These are phyloP conservation scores for Blastobotrys indianensis DNA, from an alignment of 1,139 yeast genomes.

Conservation along the genomic window DNA sequence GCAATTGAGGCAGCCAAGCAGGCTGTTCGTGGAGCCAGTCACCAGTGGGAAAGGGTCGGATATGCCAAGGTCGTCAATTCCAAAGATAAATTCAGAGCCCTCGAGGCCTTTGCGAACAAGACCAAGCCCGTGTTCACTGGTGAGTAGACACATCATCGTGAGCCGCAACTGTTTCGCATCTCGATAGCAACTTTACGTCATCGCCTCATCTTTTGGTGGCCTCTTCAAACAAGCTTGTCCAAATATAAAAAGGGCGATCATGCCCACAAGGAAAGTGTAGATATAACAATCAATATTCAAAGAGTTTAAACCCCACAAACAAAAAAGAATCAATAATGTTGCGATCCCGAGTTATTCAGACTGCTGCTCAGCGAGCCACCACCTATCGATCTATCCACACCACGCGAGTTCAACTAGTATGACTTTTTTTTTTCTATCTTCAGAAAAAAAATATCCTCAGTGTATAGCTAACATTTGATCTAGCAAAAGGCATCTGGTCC, in stretches of 20 bases:
- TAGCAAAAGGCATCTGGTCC: conserved; percentile 2
- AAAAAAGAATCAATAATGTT: background rate
- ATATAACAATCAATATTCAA: no score
- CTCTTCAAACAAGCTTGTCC: no score
- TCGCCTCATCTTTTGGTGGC: background rate
- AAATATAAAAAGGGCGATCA: no score
- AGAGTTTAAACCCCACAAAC: background rate
- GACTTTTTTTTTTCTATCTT: background rate
- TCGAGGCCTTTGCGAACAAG: conserved; percentile 31
- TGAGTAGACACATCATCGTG: conserved; percentile 16
- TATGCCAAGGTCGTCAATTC: conserved; percentile 28
- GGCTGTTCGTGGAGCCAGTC: conserved; percentile 28
- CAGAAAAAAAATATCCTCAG: background rate
- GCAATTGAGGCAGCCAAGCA: conserved; percentile 30
- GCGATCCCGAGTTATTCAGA: background rate
- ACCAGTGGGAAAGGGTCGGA: conserved; percentile 26
- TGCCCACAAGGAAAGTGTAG: no score
- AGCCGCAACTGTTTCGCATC: background rate
- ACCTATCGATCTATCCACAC: background rate
- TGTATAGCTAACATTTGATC: background rate
- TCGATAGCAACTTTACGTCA: conserved; percentile 6
- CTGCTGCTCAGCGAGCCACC: background rate
- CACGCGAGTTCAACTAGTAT: background rate
- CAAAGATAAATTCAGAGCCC: conserved; percentile 32
- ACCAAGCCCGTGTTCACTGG: conserved; percentile 30